Percentiles rank a stretch among this genome's conserved stretches.
Evolutionary conservation across 352 stramenopile genomes (phyloP).

Genomic region (Saprolegnia diclina): DNA sequence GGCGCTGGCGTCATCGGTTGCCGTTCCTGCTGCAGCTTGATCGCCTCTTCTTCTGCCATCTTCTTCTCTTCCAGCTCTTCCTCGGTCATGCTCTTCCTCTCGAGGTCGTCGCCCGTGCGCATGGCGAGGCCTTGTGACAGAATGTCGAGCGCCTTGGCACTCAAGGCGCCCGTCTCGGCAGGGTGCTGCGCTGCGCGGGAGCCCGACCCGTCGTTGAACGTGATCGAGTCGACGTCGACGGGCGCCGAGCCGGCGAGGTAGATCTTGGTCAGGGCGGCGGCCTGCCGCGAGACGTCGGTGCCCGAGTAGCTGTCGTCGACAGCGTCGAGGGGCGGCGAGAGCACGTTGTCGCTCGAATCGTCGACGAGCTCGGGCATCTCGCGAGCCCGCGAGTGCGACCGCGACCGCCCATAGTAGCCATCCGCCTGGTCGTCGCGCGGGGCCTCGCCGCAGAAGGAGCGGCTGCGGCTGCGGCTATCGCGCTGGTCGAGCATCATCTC

Average conservation of each 20-base stretch:
- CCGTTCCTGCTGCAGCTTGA: slow-evolving; percentile 75
- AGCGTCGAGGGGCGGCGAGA: slow-evolving; percentile 25
- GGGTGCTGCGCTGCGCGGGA: slow-evolving; percentile 68
- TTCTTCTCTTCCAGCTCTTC: slow-evolving; percentile 80
- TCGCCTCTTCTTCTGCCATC: slow-evolving; percentile 83
- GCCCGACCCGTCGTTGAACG: slow-evolving; percentile 39
- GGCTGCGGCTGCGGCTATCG: slow-evolving; percentile 60
- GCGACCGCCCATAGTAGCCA: slow-evolving; percentile 10
- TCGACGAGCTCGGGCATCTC: slow-evolving; percentile 36
- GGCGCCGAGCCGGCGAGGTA: slow-evolving; percentile 75
- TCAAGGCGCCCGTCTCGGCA: slow-evolving; percentile 51
- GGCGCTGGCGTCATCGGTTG: slow-evolving; percentile 36
- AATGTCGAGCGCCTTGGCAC: slow-evolving; percentile 67
- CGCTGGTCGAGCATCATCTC: slow-evolving; percentile 64
- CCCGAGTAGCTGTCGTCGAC: slow-evolving; percentile 28
- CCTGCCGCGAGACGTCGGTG: slow-evolving; percentile 54
- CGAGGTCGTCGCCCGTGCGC: slow-evolving; percentile 30
- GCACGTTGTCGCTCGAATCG: slow-evolving; percentile 25
- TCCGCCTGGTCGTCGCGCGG: slow-evolving; percentile 27
- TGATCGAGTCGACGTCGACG: slow-evolving; percentile 61
- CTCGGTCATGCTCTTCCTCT: slow-evolving; percentile 46
- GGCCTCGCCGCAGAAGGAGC: slow-evolving; percentile 70
- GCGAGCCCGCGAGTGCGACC: slow-evolving; percentile 38
- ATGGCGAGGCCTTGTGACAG: slow-evolving; percentile 60
- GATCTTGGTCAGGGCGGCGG: slow-evolving; percentile 74